phyloP scores from a whole-genome alignment of 768 basidiomycete species.

The Suillus discolor region DNA sequence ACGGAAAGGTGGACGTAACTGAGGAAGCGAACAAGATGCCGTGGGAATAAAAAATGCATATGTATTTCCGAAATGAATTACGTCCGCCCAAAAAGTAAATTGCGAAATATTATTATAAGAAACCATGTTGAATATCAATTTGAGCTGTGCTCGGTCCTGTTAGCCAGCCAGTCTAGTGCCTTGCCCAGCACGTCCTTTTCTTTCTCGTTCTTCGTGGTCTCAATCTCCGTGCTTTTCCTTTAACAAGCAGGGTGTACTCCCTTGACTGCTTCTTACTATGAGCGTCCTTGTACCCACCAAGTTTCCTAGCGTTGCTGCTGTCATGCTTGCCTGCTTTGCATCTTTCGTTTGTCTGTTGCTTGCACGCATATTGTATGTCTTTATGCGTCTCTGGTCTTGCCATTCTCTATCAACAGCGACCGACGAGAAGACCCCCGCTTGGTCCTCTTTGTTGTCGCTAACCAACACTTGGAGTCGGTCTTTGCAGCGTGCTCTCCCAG shows the following conservation, averaged over 20 bases:
- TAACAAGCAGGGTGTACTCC: slow-evolving; percentile 20
- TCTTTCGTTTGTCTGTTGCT: slow-evolving; percentile 31
- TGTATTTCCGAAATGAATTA: slow-evolving; percentile 5
- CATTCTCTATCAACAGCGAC: slow-evolving; percentile 17
- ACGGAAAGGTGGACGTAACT: background rate
- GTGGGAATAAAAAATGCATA: background rate
- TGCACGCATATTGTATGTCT: slow-evolving; percentile 30
- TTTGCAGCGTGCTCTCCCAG: slow-evolving; percentile 27
- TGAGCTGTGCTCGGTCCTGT: slow-evolving; percentile 22
- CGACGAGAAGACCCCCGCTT: slow-evolving; percentile 18
- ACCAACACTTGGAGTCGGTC: slow-evolving; percentile 20
- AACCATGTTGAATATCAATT: background rate
- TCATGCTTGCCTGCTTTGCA: slow-evolving; percentile 34
- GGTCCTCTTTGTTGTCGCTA: slow-evolving; percentile 3
- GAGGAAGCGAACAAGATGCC: background rate
- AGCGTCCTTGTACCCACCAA: slow-evolving; percentile 34
- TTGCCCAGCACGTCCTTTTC: slow-evolving; percentile 13
- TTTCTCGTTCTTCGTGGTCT: slow-evolving; percentile 12
- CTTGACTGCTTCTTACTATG: slow-evolving; percentile 19
- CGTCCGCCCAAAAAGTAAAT: slow-evolving; percentile 1
- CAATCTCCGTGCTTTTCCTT: slow-evolving; percentile 26
- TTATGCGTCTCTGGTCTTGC: slow-evolving; percentile 31
- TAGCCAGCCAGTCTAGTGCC: slow-evolving; percentile 15
- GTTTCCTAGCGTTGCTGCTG: slow-evolving; percentile 29
- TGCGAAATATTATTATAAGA: slow-evolving; percentile 2